Conservation (phyloP, 257 asterid species). For the Penstemon eatonii region DNA sequence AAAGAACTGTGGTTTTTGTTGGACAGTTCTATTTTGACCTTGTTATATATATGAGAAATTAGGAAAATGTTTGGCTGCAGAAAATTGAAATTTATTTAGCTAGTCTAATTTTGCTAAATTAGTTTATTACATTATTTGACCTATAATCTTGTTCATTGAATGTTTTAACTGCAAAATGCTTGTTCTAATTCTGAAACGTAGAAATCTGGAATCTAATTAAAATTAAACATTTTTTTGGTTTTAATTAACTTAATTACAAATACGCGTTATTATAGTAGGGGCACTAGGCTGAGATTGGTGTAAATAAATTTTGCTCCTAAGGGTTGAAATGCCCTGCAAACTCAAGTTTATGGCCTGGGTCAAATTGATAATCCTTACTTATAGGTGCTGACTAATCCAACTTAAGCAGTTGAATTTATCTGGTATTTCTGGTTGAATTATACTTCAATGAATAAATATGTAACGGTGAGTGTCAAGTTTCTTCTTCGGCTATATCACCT, state of each 20-base stretch:
- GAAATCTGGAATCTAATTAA: too few relatives aligned
- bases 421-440: constrained; percentile 8
- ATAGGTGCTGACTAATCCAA: constrained; percentile 4
- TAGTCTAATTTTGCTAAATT: too few relatives aligned
- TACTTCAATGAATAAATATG: background rate
- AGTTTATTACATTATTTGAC: too few relatives aligned
- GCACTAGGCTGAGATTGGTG: too few relatives aligned
- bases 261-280: too few relatives aligned
- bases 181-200: too few relatives aligned
- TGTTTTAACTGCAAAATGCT: too few relatives aligned
- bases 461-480: constrained; percentile 10
- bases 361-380: background rate
- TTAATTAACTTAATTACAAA: too few relatives aligned
- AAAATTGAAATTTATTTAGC: background rate
- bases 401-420: background rate
- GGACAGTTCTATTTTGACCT: background rate
- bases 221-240: too few relatives aligned
- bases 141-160: too few relatives aligned
- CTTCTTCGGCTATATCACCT: background rate
- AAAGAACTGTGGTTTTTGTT: background rate
- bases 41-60: background rate
- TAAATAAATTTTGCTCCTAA: too few relatives aligned
- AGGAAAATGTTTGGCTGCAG: background rate
- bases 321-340: too few relatives aligned
- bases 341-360: background rate